Evolutionary conservation across 2,329 filamentous ascomycete species (phyloP).

Genomic region (Knoxdaviesia proteae): DNA sequence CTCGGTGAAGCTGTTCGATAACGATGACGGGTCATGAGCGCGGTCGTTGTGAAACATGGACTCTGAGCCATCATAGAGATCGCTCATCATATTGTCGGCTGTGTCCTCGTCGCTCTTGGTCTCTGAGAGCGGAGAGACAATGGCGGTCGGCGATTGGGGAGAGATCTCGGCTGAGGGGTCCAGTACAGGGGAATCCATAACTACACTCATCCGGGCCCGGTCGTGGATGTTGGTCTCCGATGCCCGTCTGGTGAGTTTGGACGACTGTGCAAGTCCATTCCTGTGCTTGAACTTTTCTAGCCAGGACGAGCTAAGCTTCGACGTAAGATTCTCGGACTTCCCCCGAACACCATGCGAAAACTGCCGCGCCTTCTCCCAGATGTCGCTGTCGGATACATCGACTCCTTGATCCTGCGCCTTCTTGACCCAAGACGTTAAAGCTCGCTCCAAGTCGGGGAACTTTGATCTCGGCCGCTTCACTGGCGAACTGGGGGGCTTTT

Average conservation of each 20-base stretch:
- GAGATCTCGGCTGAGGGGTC: slow-evolving; percentile 41
- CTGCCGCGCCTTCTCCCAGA: slow-evolving; percentile 63
- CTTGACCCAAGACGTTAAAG: slow-evolving; percentile 68
- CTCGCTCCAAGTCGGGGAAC: slow-evolving; percentile 76
- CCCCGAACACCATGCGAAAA: slow-evolving; percentile 55
- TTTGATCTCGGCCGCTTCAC: slow-evolving; percentile 70
- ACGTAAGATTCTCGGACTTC: slow-evolving; percentile 46
- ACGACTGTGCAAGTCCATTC: slow-evolving; percentile 34
- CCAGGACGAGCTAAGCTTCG: slow-evolving; percentile 56
- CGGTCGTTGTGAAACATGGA: slow-evolving; percentile 17
- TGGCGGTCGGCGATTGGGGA: slow-evolving; percentile 47
- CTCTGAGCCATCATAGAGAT: background rate
- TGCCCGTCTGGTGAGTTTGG: slow-evolving; percentile 29
- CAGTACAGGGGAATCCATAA: slow-evolving; percentile 20
- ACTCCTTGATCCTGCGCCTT: slow-evolving; percentile 62
- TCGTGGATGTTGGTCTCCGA: slow-evolving; percentile 55
- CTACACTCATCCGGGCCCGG: slow-evolving; percentile 25
- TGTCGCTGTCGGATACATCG: slow-evolving; percentile 56
- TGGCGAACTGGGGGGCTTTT: slow-evolving; percentile 50
- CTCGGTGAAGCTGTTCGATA: slow-evolving; percentile 37
- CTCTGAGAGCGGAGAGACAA: slow-evolving; percentile 48
- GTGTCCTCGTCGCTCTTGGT: slow-evolving; percentile 49
- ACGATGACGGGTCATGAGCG: slow-evolving; percentile 44
- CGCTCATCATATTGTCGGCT: slow-evolving; percentile 23
- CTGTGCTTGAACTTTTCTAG: slow-evolving; percentile 92